Conservation (phyloP, 2,329 filamentous ascomycete genomes). For the Calonectria pauciramosa region DNA sequence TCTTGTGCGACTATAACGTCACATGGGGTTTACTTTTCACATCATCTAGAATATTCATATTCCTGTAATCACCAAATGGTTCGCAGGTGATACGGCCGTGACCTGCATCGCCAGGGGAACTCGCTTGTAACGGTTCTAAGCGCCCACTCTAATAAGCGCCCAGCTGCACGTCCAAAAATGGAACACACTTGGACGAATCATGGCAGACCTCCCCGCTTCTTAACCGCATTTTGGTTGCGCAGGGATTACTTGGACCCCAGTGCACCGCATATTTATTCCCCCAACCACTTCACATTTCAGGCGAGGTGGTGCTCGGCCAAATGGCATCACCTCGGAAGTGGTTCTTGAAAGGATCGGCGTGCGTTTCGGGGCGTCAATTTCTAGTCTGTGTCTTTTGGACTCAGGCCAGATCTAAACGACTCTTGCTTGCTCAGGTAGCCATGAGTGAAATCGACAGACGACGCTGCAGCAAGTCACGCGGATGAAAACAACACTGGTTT, state of each 20-base stretch:
- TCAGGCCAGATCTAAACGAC: not conserved
- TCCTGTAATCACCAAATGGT: not conserved
- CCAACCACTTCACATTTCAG: not conserved
- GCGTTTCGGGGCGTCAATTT: not conserved
- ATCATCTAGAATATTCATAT: not conserved
- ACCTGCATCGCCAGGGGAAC: not conserved
- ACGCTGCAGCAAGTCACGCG: not conserved
- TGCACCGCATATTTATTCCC: not conserved
- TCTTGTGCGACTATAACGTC: not conserved
- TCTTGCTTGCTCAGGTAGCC: not conserved
- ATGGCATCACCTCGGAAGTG: no score
- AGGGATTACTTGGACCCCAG: not conserved
- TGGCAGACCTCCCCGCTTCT: not conserved
- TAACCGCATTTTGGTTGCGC: not conserved
- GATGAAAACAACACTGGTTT: not conserved
- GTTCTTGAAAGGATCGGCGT: not conserved
- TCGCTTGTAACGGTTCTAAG: not conserved
- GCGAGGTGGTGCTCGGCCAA: no score
- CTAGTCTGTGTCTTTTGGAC: not conserved
- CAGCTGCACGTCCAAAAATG: not conserved
- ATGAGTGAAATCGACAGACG: not conserved
- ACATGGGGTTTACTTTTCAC: not conserved
- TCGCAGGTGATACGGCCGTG: not conserved
- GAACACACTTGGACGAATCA: not conserved
- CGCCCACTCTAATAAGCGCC: conserved; percentile 1